phyloP scores from a whole-genome alignment of 129 eudicot genomes.

The Centella asiatica region DNA sequence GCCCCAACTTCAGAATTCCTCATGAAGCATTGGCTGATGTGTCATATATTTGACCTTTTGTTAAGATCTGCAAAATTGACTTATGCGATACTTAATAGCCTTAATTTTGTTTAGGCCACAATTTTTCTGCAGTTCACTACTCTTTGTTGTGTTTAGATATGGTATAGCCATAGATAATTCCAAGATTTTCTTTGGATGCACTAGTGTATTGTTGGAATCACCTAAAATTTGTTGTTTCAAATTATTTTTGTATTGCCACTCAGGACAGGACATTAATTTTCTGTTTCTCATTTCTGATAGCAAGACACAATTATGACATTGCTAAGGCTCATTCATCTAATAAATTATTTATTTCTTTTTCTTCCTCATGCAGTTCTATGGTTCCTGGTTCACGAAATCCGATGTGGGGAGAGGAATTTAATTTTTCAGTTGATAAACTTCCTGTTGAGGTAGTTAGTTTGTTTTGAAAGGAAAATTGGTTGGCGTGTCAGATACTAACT shows the following conservation, averaged over 20 bases:
- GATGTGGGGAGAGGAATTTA: constrained; percentile 99
- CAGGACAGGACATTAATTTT: not conserved
- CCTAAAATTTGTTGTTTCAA: not conserved
- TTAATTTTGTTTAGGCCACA: no score
- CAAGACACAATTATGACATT: not conserved
- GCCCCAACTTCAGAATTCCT: no score
- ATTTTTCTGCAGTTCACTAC: no score
- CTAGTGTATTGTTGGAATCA: not conserved
- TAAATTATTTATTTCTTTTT: not conserved
- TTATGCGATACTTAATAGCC: no score
- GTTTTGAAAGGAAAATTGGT: not conserved
- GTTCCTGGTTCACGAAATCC: constrained; percentile 99
- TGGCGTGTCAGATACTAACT: not conserved
- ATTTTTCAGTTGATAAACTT: constrained; percentile 81
- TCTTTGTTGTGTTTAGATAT: no score
- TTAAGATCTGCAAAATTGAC: no score
- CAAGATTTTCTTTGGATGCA: not conserved
- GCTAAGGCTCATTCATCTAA: no score
- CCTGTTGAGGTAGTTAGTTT: constrained; percentile 71
- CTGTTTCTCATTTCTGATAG: not conserved
- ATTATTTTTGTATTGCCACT: not conserved
- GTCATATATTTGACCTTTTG: no score
- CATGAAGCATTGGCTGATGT: no score
- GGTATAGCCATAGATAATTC: no score
- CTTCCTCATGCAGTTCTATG: constrained; percentile 68